Evolutionary conservation across 2,329 filamentous ascomycete genomes (phyloP).

Genomic region (Fusarium agapanthi): DNA sequence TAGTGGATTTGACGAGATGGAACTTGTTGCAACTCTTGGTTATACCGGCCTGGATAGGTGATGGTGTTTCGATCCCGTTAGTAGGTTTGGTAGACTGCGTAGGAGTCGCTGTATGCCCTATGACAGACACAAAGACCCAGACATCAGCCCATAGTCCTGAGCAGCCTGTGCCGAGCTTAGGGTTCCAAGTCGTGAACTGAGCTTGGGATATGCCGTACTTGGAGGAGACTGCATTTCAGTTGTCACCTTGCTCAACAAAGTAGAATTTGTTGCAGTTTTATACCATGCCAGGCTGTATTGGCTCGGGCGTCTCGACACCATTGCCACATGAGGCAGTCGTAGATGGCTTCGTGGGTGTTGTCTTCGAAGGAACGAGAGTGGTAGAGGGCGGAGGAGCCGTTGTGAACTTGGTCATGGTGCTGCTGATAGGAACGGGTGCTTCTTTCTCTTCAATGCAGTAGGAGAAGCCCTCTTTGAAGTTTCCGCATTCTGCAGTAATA

Average conservation of each 20-base stretch:
- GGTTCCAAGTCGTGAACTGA: background rate
- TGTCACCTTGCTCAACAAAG: constrained; percentile 8
- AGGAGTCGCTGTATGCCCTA: background rate
- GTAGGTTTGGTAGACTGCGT: background rate
- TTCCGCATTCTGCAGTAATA: background rate
- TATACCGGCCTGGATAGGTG: background rate
- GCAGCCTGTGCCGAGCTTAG: background rate
- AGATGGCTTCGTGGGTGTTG: background rate
- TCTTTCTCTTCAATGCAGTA: background rate
- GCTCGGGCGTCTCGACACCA: background rate
- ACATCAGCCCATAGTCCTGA: background rate
- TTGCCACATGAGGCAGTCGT: background rate
- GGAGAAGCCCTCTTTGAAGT: background rate
- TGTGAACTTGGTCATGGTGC: background rate
- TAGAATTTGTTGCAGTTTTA: constrained; percentile 44
- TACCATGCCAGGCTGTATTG: background rate
- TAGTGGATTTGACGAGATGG: too few species aligned
- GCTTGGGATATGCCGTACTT: background rate
- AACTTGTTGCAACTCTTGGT: background rate
- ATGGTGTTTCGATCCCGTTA: background rate
- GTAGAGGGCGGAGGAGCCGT: background rate
- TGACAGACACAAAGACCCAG: background rate
- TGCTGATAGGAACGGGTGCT: background rate
- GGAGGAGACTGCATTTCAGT: constrained; percentile 31
- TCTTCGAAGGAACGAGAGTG: background rate